A percentile compares a stretch with the other conserved stretches of the same genome.
These are phyloP conservation scores for Pistacia vera DNA, from an alignment of 345 rosid species.

Conservation along the genomic window DNA sequence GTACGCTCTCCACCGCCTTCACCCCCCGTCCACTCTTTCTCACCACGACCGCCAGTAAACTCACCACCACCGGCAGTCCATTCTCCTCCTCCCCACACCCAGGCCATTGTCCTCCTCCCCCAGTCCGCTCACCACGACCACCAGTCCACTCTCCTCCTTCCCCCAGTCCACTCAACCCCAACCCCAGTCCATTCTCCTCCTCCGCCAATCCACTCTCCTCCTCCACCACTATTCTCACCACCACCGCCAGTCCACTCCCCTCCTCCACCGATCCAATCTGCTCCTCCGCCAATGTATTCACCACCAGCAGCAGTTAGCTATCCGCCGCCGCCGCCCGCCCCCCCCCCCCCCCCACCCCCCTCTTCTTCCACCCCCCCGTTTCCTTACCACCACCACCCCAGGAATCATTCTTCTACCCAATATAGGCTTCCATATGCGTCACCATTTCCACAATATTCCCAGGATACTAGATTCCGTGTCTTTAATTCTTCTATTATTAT, in stretches of 20 bases:
- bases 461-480: conserved; percentile 45
- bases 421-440: conserved; percentile 57
- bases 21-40: background rate
- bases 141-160: conserved; percentile 18
- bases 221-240: no score
- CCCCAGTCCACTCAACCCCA: background rate
- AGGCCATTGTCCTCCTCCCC: conserved; percentile 16
- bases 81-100: conserved; percentile 20
- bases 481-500: background rate
- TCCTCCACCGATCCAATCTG: conserved; percentile 16
- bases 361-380: conserved; percentile 13
- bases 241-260: background rate
- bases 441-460: conserved; percentile 64
- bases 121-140: conserved; percentile 14
- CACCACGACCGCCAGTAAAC: background rate
- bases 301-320: background rate
- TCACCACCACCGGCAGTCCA: conserved; percentile 15
- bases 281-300: conserved; percentile 10
- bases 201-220: background rate
- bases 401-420: conserved; percentile 42
- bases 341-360: conserved; percentile 14
- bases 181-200: conserved; percentile 21
- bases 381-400: conserved; percentile 18
- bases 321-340: conserved; percentile 5
- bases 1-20: no score